Conservation (phyloP, 1,284 basidiomycete genomes). For the Ceratobasidium theobromae region DNA sequence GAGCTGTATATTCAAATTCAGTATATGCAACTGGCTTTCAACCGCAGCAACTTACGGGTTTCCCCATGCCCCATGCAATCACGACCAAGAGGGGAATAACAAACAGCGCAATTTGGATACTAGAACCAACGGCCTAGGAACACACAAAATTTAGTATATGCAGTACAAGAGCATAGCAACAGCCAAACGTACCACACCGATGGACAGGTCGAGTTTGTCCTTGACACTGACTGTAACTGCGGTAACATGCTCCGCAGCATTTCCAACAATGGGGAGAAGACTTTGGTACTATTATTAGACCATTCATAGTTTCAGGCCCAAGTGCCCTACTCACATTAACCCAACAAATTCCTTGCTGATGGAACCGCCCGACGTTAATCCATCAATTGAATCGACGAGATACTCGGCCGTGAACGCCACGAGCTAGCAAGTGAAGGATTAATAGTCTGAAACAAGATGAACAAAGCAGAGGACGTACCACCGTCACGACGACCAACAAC, state of each 20-base stretch:
- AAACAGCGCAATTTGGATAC: constrained; percentile 88
- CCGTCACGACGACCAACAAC: constrained; percentile 62
- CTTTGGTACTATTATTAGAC: constrained; percentile 41
- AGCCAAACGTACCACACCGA: constrained; percentile 46
- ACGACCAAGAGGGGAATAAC: constrained; percentile 71
- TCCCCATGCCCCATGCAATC: constrained; percentile 62
- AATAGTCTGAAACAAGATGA: neutral
- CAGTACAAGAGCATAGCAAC: constrained; percentile 38
- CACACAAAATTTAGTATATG: neutral
- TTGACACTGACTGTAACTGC: constrained; percentile 42
- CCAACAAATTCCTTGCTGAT: constrained; percentile 50
- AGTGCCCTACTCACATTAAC: neutral
- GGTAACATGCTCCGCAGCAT: constrained; percentile 43
- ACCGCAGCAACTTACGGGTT: constrained; percentile 39
- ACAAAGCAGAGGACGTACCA: constrained; percentile 49
- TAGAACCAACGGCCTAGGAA: constrained; percentile 73
- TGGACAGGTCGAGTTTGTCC: constrained; percentile 44
- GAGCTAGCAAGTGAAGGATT: constrained; percentile 47
- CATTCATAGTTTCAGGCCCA: neutral
- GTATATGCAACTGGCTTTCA: too few relatives aligned
- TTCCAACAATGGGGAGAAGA: constrained; percentile 43
- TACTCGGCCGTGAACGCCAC: constrained; percentile 58
- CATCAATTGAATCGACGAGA: constrained; percentile 43
- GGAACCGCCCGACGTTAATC: constrained; percentile 49
- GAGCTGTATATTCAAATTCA: constrained; percentile 38